A percentile compares a stretch with the other conserved stretches of the same genome.
Conservation (phyloP, 495 filamentous ascomycete genomes). For the Beverwykella pulmonaria region DNA sequence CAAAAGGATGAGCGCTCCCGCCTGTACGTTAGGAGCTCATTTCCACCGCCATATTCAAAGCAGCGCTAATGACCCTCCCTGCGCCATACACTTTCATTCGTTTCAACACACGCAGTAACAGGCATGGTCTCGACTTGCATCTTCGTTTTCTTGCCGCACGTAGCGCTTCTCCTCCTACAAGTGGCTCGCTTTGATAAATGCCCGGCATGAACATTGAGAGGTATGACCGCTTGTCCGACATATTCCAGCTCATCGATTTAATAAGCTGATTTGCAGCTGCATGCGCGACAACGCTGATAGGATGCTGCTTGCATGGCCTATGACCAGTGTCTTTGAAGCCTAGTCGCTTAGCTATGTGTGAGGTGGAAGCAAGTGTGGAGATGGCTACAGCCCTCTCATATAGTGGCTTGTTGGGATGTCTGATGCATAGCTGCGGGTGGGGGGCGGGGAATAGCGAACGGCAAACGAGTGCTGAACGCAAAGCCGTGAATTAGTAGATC, state of each 20-base stretch:
- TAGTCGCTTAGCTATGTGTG: not conserved
- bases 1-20: not conserved
- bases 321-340: not conserved
- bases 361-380: no score
- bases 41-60: not conserved
- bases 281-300: not conserved
- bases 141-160: not conserved
- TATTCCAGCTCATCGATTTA: not conserved
- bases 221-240: not conserved
- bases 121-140: not conserved
- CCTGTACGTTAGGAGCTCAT: not conserved
- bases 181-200: not conserved
- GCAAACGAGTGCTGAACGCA: no score
- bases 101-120: not conserved
- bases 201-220: not conserved
- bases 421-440: no score
- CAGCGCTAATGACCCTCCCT: not conserved
- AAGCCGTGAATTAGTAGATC: no score
- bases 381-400: no score
- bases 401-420: no score
- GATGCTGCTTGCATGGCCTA: not conserved
- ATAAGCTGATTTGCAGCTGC: not conserved
- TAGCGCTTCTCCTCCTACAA: not conserved
- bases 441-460: no score
- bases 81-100: not conserved